These are phyloP conservation scores for Umbelopsis sp. DNA, from an alignment of 371 early-diverging fungal species.

Conservation along the genomic window DNA sequence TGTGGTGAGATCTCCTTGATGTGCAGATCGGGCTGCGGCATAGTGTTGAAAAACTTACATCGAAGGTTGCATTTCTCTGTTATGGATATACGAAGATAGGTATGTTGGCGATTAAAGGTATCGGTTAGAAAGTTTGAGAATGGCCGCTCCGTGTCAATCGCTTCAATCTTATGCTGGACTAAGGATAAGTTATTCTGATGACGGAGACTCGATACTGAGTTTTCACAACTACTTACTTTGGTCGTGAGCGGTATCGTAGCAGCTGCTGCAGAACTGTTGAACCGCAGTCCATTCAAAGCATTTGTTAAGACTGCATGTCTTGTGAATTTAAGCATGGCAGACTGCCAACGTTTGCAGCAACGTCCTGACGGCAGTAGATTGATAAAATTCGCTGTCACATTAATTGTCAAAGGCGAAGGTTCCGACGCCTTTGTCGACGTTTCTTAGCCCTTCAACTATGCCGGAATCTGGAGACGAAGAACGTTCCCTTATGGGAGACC, in stretches of 20 bases:
- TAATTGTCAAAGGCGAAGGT: background rate
- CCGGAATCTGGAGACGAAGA: slow-evolving; percentile 1
- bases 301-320: background rate
- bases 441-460: background rate
- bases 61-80: slow-evolving; percentile 94
- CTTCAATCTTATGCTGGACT: slow-evolving; percentile 39
- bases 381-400: slow-evolving; percentile 1
- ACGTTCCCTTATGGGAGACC: background rate
- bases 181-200: background rate
- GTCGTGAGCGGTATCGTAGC: background rate
- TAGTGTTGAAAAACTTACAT: slow-evolving; percentile 55
- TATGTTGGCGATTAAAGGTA: slow-evolving; percentile 84
- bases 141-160: slow-evolving; percentile 42
- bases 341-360: background rate
- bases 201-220: background rate
- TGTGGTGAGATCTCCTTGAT: too few species aligned
- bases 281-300: background rate
- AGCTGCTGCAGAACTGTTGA: background rate
- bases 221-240: background rate
- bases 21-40: too few species aligned
- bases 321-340: background rate
- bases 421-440: background rate
- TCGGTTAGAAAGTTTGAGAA: slow-evolving; percentile 50
- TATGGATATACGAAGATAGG: slow-evolving; percentile 89
- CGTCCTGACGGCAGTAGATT: background rate